Evolutionary conservation across 2,329 filamentous ascomycete genomes (phyloP).

Genomic region (Beauveria australis): DNA sequence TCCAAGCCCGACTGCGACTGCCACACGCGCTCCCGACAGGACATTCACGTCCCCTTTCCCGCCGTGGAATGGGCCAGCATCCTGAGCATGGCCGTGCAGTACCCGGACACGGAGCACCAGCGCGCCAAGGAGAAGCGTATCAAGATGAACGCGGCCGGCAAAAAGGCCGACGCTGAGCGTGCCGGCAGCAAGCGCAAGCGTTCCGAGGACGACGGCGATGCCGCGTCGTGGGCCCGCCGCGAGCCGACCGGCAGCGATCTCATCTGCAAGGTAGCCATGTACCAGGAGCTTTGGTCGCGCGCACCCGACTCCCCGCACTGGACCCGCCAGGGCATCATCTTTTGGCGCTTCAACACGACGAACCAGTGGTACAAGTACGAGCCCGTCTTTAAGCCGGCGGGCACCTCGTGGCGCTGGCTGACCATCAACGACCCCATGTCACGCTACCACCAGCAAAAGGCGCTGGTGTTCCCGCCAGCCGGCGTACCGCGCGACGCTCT

Average conservation of each 20-base stretch:
- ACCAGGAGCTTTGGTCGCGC: conserved; percentile 56
- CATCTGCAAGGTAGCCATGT: conserved; percentile 55
- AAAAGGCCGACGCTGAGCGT: conserved; percentile 25
- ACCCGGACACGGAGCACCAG: conserved; percentile 36
- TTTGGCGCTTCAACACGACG: conserved; percentile 54
- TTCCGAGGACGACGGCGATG: conserved; percentile 32
- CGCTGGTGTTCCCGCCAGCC: conserved; percentile 29
- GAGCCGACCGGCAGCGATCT: conserved; percentile 45
- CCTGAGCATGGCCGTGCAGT: conserved; percentile 47
- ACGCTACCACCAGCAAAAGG: conserved; percentile 47
- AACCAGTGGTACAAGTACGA: conserved; percentile 43
- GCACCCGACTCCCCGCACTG: conserved; percentile 39
- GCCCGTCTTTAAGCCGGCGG: conserved; percentile 41
- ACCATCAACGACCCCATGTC: conserved; percentile 52
- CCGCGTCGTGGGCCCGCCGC: conserved; percentile 30
- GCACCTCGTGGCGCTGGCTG: conserved; percentile 54
- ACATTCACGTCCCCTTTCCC: conserved; percentile 49
- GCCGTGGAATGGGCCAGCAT: conserved; percentile 51
- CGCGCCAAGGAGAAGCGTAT: conserved; percentile 29
- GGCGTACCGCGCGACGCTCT: conserved; percentile 32
- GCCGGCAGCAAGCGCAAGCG: conserved; percentile 32
- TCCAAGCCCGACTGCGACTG: conserved; percentile 43
- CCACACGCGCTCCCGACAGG: conserved; percentile 35
- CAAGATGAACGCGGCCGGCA: conserved; percentile 24
- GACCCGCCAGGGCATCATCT: conserved; percentile 50